Evolutionary conservation across 176 grass and related monocot species (phyloP).

Genomic region (Raddia guianensis): DNA sequence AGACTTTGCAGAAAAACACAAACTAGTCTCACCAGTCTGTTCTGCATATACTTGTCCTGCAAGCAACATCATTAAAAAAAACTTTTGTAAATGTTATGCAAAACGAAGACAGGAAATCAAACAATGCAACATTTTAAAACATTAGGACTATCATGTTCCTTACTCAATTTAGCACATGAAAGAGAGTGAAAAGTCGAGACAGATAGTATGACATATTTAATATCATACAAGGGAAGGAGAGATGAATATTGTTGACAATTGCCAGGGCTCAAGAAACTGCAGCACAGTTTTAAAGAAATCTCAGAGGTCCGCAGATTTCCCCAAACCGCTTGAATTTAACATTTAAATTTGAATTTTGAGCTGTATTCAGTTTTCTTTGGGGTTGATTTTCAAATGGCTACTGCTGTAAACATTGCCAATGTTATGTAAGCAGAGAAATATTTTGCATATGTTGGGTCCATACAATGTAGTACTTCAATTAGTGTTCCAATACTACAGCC

Average conservation of each 20-base stretch:
- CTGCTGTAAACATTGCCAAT: neutral
- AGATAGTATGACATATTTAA: neutral
- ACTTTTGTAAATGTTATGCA: conserved; percentile 30
- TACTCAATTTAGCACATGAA: conserved; percentile 13
- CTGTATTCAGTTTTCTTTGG: neutral
- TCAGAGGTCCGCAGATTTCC: neutral
- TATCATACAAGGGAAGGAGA: neutral
- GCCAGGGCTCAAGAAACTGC: neutral
- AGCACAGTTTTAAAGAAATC: neutral
- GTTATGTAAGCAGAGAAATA: neutral
- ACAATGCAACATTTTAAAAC: too few relatives aligned
- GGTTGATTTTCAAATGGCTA: neutral
- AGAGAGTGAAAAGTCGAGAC: neutral
- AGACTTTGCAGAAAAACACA: conserved; percentile 97
- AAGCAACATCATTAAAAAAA: conserved; percentile 49
- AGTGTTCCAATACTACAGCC: too few relatives aligned
- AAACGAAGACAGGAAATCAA: conserved; percentile 28
- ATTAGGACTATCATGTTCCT: too few relatives aligned
- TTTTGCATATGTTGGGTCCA: neutral
- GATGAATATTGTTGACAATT: neutral
- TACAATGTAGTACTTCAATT: neutral
- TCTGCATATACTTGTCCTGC: conserved; percentile 99
- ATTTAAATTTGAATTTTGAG: neutral
- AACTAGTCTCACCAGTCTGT: conserved; percentile 93
- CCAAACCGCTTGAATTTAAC: neutral